Base-by-base conservation (phyloP, 2,329 filamentous ascomycete species). In the Ambrosiella cleistominuta region DNA sequence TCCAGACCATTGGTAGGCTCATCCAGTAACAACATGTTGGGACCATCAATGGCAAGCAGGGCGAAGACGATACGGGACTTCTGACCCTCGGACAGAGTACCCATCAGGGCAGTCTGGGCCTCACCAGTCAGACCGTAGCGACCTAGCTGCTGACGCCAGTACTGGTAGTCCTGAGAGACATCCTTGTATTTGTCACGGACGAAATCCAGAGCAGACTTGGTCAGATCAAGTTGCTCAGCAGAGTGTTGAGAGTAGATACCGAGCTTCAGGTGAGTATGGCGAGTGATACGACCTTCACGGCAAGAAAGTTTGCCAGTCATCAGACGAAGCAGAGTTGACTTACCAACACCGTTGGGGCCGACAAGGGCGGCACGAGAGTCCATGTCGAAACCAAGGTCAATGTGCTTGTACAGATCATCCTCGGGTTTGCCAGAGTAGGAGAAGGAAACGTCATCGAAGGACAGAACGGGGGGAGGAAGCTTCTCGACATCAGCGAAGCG, bases 1-100 rank as follows among this genome's bases (percentile, higher is more conserved):
- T 98, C 93, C 63, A 98, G 78, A 80, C 93, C 93, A 83, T 98
- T 98, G 70, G 93, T 98, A 71, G 93, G 94, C 76, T 98, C 93
- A 75, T 98, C 93, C 59, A 98, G 82, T 65, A 98, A 74, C 66
- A 98, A 74, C 93, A 98, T 98, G 79, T 98, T 98, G 65, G 93
- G 93, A 36, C 83, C 76, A 66, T 98, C 93, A 64, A 98, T 96
- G 64, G 93, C 93, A 63, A 98, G 76, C 65, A 98, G 78, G 45
- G 93, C 93, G 70, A 98, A 98, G 47, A 98, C 93, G 68, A 98
- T 96, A 80, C 94, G 86, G 68, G 84, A 90, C 81, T 95, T 95
- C 75, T 98, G 93, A 57, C 93, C 93, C 70, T 98, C 93, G 62
- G 93, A 97, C 64, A 98, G 77, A 13, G 93, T 98, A 62, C 93